Base-by-base conservation (phyloP, 495 filamentous ascomycete genomes). In the Penicillium cosmopolitanum region DNA sequence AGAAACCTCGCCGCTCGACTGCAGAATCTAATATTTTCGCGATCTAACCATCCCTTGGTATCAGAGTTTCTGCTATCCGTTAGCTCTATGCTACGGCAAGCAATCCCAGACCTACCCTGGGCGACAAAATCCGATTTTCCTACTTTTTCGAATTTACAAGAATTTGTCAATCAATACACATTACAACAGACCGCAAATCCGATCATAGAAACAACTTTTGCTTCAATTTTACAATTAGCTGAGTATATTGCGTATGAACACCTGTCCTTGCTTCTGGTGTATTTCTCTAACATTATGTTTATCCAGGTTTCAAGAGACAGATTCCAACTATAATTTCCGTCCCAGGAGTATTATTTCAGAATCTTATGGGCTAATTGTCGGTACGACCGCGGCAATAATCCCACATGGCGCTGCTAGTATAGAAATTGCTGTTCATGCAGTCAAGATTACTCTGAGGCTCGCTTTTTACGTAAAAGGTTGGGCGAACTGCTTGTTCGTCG, bases 351-450 rank as follows among this genome's bases (percentile, higher is more conserved):
- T 52, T n/a, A 7, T 52, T 19, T 28, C 50, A 2, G 50, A 19
- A 4, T 52, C 50, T 19, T 52, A 18, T 34, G 50, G 50, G n/a
- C 18, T 52, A 9, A 34, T 52, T 35, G 50, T 28, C 3, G 50
- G 25, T 9, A 13, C 31, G 9, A 52, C 50, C 7, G 50, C 50
- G n/a, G 23, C 50, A n/a, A 16, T 36, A n/a, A 11, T 52, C 31
- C 50, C 50, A 19, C 25, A 7, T 19, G 50, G 50, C 15, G 15
- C 7, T 1, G 16, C 9, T 5, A 28, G 50, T 19, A 25, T 52
- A 13, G 31, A 34, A 11, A 1, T 52, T 36, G 50, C 50, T 9
- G 50, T 36, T 11, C 50, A 36, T n/a, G 50, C 50, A n/a, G 50
- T 52, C 3, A 7, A 35, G 11, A 34, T 52, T 8, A 36, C 31